These are phyloP conservation scores for Elaeagnus macrophylla DNA, from an alignment of 306 rosid genomes.

Conservation along the genomic window DNA sequence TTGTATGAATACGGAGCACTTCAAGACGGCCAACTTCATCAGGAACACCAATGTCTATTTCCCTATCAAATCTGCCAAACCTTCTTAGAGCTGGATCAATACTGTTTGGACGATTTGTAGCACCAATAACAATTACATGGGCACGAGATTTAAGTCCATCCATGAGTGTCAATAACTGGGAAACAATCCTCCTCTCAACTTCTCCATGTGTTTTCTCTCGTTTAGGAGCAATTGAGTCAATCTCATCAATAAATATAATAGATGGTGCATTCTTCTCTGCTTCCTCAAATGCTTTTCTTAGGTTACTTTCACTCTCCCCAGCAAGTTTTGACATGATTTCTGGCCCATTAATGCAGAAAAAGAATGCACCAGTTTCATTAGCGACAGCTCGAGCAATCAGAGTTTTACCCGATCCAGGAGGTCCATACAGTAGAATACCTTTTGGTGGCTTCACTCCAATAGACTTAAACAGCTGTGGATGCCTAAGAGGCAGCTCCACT, in stretches of 20 bases:
- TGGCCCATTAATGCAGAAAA: constrained; percentile 59
- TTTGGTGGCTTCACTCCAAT: constrained; percentile 71
- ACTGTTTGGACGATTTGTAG: constrained; percentile 59
- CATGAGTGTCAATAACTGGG: constrained; percentile 66
- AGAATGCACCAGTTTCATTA: constrained; percentile 69
- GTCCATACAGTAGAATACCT: constrained; percentile 66
- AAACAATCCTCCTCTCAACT: constrained; percentile 62
- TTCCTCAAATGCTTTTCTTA: constrained; percentile 70
- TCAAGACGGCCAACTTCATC: constrained; percentile 69
- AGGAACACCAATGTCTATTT: constrained; percentile 64
- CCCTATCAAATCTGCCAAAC: constrained; percentile 61
- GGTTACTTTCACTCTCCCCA: constrained; percentile 65
- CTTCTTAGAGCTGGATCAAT: constrained; percentile 62
- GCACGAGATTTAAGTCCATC: constrained; percentile 63
- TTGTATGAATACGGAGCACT: constrained; percentile 58
- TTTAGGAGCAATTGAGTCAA: constrained; percentile 67
- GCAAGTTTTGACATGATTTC: constrained; percentile 72
- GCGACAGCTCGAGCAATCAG: constrained; percentile 64
- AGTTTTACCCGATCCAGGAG: constrained; percentile 68
- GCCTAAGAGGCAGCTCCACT: constrained; percentile 66
- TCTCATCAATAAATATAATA: constrained; percentile 55
- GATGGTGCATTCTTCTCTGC: constrained; percentile 72
- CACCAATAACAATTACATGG: constrained; percentile 55
- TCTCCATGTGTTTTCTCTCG: constrained; percentile 72
- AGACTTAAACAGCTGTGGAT: constrained; percentile 63